Evolutionary conservation across 2,329 filamentous ascomycete genomes (phyloP), one percentile per base, ranked within the genome.

Genomic region (Geosmithia putterillii): DNA sequence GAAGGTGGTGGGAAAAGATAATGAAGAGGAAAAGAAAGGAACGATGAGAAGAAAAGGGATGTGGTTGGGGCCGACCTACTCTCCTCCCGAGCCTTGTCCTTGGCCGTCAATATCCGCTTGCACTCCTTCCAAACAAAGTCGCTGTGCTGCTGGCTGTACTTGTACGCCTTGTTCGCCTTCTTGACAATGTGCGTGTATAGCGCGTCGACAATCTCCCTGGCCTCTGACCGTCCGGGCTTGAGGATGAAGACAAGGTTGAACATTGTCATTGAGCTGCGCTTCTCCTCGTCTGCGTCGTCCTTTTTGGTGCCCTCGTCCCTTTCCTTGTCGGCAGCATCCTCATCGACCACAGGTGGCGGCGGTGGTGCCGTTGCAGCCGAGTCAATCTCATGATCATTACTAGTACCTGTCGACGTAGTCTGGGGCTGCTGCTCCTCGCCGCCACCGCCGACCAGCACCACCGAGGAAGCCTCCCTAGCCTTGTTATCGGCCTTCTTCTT

Each of bases 171-270:
- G 57, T 88, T 89, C 53, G 95, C 81, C 62, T 94, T 94, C 60
- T 89, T 92, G 49, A 89, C 83, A 35, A 96, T 82, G 58, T 95
- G 85, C 43, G 85, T 74, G 59, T 95, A 95, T 57, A 95, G 62
- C 5, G 67, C 81, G 49, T 94, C 85, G 38, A 83, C 76, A 39
- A 94, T 55, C 68, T 74, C 71, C 45, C 85, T 83, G 50, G 83
- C 80, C 56, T 95, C 85, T 45, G 89, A 70, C 42, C 81, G 78
- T 41, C 81, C 82, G 3, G 88, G 85, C 51, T 86, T 83, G 50
- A 95, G 68, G 42, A 95, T 85, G 59, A 96, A 96, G 20, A 96
- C 88, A 10, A 95, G 76, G 59, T 95, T 94, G 64, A 98, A 98
- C 90, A 96, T 96, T 48, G 82, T 88, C 85, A 96, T 89, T 40